These are phyloP conservation scores for Forsythia viridissima DNA, from an alignment of 257 asterid species.

Conservation along the genomic window DNA sequence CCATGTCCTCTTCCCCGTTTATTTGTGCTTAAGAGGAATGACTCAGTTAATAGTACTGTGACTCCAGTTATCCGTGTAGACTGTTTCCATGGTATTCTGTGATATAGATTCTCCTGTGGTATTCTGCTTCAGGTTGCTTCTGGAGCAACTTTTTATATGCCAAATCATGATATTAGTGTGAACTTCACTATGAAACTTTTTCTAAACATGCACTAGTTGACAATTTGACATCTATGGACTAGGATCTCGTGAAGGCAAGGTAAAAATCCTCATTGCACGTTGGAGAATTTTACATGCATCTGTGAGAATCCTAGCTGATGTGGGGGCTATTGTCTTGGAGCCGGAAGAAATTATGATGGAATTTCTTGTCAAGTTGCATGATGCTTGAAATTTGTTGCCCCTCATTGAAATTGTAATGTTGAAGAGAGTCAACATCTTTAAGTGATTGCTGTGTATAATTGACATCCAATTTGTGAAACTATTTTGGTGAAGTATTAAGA, in stretches of 20 bases:
- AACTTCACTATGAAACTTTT: not conserved
- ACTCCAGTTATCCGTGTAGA: not conserved
- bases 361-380: not conserved
- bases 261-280: not conserved
- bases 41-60: not conserved
- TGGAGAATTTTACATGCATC: not conserved
- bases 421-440: not conserved
- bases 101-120: not conserved
- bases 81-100: not conserved
- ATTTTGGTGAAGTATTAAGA: not conserved
- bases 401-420: not conserved
- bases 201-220: not conserved
- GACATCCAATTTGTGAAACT: not conserved
- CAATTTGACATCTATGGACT: not conserved
- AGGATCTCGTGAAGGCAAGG: not conserved
- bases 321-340: not conserved
- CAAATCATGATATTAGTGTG: conserved; percentile 2
- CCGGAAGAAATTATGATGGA: not conserved
- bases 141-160: conserved; percentile 6
- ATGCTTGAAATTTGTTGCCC: not conserved
- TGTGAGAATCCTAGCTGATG: not conserved
- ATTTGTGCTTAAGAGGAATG: conserved; percentile 13
- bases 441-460: not conserved
- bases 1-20: not conserved
- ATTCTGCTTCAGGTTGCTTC: conserved; percentile 5